Percentiles rank a stretch among this genome's conserved stretches.
Evolutionary conservation across 2,329 filamentous ascomycete genomes (phyloP).

Genomic region (Epicoccum nigrum): DNA sequence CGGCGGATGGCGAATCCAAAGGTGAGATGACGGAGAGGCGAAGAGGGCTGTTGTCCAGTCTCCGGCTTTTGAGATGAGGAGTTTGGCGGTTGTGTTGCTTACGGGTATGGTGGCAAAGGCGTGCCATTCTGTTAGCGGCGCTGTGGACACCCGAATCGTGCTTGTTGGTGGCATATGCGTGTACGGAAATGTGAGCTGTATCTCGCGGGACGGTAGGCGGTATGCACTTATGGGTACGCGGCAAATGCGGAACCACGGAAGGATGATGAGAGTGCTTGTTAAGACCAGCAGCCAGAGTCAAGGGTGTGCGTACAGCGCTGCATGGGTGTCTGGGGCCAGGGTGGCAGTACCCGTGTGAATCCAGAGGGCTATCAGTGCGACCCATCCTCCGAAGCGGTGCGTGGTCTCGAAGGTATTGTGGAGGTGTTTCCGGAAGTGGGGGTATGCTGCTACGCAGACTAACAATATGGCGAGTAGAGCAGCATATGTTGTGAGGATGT

Average conservation of each 20-base stretch:
- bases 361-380: constrained; percentile 36
- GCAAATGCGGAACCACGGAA: constrained; percentile 76
- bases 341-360: constrained; percentile 24
- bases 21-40: constrained; percentile 12
- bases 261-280: constrained; percentile 69
- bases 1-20: constrained; percentile 28
- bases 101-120: constrained; percentile 47
- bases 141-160: constrained; percentile 22
- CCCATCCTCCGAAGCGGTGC: constrained; percentile 47
- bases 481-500: constrained; percentile 23
- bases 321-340: not conserved
- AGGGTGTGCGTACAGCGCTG: constrained; percentile 16
- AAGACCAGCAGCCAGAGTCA: constrained; percentile 70
- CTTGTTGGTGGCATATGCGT: constrained; percentile 32
- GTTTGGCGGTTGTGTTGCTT: constrained; percentile 20
- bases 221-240: constrained; percentile 69
- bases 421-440: constrained; percentile 28
- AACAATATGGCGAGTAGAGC: constrained; percentile 26
- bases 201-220: constrained; percentile 72
- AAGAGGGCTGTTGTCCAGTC: constrained; percentile 42
- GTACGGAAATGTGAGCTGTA: constrained; percentile 63
- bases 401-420: constrained; percentile 46
- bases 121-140: constrained; percentile 45
- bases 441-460: constrained; percentile 36
- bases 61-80: constrained; percentile 43